Base-by-base conservation (phyloP, 345 rosid species). In the Euphorbia lathyris region DNA sequence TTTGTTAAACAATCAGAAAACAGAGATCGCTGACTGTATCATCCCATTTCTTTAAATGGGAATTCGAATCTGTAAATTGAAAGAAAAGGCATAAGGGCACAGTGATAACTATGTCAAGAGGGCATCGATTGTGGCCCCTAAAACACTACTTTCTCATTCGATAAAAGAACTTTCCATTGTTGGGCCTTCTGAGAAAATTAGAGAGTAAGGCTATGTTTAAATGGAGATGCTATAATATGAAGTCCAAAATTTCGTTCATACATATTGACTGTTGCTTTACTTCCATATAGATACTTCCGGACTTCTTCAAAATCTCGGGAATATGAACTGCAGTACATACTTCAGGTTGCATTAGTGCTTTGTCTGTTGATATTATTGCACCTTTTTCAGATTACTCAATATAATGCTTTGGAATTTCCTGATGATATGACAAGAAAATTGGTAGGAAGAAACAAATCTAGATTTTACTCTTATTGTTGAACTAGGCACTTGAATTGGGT, bases 71-170 rank as follows among this genome's bases (percentile, higher is more conserved):
- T n/a, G n/a, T n/a, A n/a, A n/a, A n/a, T n/a, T n/a, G n/a, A n/a
- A n/a, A n/a, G n/a, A n/a, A n/a, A n/a, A n/a, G n/a, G n/a, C n/a
- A n/a, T n/a, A n/a, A n/a, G n/a, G n/a, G n/a, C n/a, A n/a, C n/a
- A n/a, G n/a, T n/a, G n/a, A n/a, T n/a, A n/a, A n/a, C n/a, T n/a
- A n/a, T n/a, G n/a, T 92, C 65, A 95, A 83, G 69, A 85, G 97
- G 78, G 98, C 82, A 32, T 61, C 92, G 76, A 47, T 95, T 65
- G 99, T 95, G 75, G 96, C 97, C 71, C 99, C 99, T 2, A 95
- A 92, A 79, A 95, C 98, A 23, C 71, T 95, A 83, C 91, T 95
- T 23, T 65, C 97, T 80, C 99, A 95, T 70, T 95, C 98, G 99
- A 83, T 90, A 81, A 95, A 92, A 85, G 98, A 95, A 82, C 77